Conservation (phyloP, 2,329 filamentous ascomycete species). For the Endocalyx cinctus region DNA sequence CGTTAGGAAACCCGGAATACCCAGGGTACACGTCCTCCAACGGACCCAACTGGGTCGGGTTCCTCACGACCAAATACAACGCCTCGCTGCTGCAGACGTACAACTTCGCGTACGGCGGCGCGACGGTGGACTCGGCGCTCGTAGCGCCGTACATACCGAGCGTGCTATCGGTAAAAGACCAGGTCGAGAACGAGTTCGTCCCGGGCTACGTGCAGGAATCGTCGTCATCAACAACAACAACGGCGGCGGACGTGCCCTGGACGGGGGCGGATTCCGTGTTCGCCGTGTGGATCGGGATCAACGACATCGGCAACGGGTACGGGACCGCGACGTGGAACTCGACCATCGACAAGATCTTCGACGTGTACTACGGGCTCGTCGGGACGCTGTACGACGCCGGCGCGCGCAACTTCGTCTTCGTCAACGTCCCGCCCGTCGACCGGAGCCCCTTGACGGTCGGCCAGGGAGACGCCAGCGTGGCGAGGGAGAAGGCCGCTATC, state of each 20-base stretch:
- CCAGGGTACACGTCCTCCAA: constrained; percentile 46
- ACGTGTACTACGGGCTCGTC: constrained; percentile 36
- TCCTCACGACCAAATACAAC: constrained; percentile 43
- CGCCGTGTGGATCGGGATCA: constrained; percentile 51
- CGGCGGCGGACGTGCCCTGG: constrained; percentile 36
- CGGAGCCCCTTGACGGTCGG: constrained; percentile 43
- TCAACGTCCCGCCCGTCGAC: constrained; percentile 57
- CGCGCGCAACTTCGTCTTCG: constrained; percentile 52
- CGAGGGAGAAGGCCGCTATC: constrained; percentile 38
- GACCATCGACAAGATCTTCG: constrained; percentile 34
- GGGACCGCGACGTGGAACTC: constrained; percentile 24
- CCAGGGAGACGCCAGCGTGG: constrained; percentile 30
- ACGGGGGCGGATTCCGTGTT: constrained; percentile 35
- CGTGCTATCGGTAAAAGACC: constrained; percentile 44
- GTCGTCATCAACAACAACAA: no score
- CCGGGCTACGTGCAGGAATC: constrained; percentile 31
- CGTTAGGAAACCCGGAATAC: constrained; percentile 58
- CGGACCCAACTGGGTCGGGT: constrained; percentile 49
- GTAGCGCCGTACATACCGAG: constrained; percentile 45
- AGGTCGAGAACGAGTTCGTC: constrained; percentile 41
- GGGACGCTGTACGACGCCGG: constrained; percentile 47
- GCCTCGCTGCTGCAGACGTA: constrained; percentile 42
- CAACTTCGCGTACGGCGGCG: constrained; percentile 51
- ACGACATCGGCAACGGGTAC: constrained; percentile 49
- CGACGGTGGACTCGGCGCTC: constrained; percentile 46